phyloP scores from a whole-genome alignment of 164 flowering plant species.

The Sextonia rubra region DNA sequence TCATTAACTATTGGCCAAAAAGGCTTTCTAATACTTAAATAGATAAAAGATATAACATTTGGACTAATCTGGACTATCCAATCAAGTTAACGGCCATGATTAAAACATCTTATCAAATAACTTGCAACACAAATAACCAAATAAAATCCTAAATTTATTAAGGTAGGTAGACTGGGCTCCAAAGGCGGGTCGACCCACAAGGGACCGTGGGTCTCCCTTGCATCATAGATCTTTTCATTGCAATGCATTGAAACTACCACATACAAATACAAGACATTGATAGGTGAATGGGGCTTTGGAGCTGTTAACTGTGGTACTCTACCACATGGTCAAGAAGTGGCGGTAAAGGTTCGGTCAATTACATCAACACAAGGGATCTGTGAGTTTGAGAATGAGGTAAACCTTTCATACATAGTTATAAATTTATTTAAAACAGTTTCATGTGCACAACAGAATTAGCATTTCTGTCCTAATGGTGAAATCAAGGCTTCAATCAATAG shows the following conservation, averaged over 20 bases:
- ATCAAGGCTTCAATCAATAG: background rate
- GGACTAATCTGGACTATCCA: too few species aligned
- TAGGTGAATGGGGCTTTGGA: slow-evolving; percentile 89
- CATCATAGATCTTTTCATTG: slow-evolving; percentile 44
- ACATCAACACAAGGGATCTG: slow-evolving; percentile 84
- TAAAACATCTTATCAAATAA: too few species aligned
- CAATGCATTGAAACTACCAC: slow-evolving; percentile 49
- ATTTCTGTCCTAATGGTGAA: background rate
- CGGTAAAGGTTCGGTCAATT: slow-evolving; percentile 77
- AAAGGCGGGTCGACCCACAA: too few species aligned
- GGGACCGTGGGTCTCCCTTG: too few species aligned
- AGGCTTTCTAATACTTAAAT: too few species aligned
- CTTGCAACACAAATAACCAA: too few species aligned
- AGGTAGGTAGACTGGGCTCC: too few species aligned
- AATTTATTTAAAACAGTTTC: background rate
- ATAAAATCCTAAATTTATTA: too few species aligned
- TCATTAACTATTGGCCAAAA: too few species aligned
- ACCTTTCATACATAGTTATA: background rate
- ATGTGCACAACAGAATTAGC: too few species aligned
- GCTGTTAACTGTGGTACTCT: slow-evolving; percentile 67
- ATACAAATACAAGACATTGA: slow-evolving; percentile 48
- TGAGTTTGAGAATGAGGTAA: slow-evolving; percentile 83
- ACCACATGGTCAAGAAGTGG: slow-evolving; percentile 69
- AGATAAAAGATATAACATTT: too few species aligned
- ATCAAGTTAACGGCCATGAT: too few species aligned